These are phyloP conservation scores for Cystofilobasidium macerans DNA, from an alignment of 768 basidiomycete genomes.

Conservation along the genomic window DNA sequence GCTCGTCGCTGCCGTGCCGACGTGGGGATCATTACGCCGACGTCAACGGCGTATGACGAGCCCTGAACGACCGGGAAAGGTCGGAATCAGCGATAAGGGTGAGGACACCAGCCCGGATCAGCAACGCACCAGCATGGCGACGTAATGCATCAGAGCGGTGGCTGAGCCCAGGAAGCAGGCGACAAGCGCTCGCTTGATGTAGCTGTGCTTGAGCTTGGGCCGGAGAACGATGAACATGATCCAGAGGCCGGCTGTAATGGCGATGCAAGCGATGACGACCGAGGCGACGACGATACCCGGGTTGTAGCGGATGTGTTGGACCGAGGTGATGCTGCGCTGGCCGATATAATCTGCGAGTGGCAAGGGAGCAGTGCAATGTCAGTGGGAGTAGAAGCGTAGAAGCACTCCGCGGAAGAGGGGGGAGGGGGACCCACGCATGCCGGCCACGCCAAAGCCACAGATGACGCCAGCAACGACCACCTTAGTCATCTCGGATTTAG, in stretches of 20 bases:
- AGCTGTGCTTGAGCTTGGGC: constrained; percentile 39
- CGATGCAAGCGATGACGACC: constrained; percentile 37
- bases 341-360: constrained; percentile 36
- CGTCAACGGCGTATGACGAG: constrained; percentile 17
- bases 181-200: constrained; percentile 33
- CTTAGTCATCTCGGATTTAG: constrained; percentile 33
- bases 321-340: constrained; percentile 36
- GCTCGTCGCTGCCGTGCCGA: constrained; percentile 24
- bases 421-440: constrained; percentile 36
- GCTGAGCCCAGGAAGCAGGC: constrained; percentile 36
- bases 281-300: constrained; percentile 34
- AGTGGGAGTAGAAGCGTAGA: not conserved
- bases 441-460: constrained; percentile 38
- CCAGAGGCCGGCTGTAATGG: constrained; percentile 37
- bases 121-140: constrained; percentile 15
- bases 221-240: constrained; percentile 41
- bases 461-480: constrained; percentile 36
- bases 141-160: constrained; percentile 27
- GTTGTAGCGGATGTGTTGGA: constrained; percentile 36
- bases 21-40: constrained; percentile 14
- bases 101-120: too few relatives aligned
- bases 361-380: not conserved
- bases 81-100: too few relatives aligned
- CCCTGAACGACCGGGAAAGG: too few relatives aligned
- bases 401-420: not conserved